These are phyloP conservation scores for Suillus subluteus DNA, from an alignment of 768 basidiomycete genomes.

Conservation along the genomic window DNA sequence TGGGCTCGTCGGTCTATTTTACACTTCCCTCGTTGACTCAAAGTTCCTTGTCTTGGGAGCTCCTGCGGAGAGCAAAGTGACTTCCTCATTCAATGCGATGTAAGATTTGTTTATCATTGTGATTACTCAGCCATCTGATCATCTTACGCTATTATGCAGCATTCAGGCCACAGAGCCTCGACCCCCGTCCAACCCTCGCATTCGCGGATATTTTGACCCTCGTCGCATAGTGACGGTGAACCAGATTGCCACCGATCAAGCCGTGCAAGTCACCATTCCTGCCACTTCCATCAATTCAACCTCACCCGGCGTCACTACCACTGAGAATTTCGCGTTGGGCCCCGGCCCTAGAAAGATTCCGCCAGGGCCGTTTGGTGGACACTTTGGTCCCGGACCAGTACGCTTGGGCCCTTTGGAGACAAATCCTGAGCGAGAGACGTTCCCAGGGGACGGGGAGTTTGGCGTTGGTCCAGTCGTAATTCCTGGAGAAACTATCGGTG, in stretches of 20 bases:
- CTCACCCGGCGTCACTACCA: conserved; percentile 12
- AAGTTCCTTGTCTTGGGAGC: conserved; percentile 37
- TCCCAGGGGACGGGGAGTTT: conserved; percentile 33
- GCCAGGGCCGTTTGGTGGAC: conserved; percentile 18
- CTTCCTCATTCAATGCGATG: conserved; percentile 44
- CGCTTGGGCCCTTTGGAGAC: conserved; percentile 24
- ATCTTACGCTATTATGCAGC: conserved; percentile 14
- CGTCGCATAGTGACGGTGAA: conserved; percentile 35
- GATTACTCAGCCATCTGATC: not conserved
- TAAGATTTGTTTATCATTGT: conserved; percentile 23
- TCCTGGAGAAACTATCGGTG: conserved; percentile 32
- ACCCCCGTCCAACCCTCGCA: conserved; percentile 20
- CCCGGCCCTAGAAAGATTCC: conserved; percentile 20
- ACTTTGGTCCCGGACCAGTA: conserved; percentile 23
- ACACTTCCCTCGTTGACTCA: conserved; percentile 38
- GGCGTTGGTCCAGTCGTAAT: conserved; percentile 30
- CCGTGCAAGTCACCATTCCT: conserved; percentile 29
- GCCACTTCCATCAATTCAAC: conserved; percentile 17
- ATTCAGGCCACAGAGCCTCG: conserved; percentile 34
- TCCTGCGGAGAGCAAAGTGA: conserved; percentile 33
- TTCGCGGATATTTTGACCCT: conserved; percentile 39
- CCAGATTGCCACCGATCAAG: conserved; percentile 35
- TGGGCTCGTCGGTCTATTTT: conserved; percentile 41
- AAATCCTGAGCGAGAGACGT: conserved; percentile 23
- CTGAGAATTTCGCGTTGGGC: conserved; percentile 26